Evolutionary conservation across 2,329 filamentous ascomycete genomes (phyloP).

Genomic region (Pseudogymnoascus sp.): DNA sequence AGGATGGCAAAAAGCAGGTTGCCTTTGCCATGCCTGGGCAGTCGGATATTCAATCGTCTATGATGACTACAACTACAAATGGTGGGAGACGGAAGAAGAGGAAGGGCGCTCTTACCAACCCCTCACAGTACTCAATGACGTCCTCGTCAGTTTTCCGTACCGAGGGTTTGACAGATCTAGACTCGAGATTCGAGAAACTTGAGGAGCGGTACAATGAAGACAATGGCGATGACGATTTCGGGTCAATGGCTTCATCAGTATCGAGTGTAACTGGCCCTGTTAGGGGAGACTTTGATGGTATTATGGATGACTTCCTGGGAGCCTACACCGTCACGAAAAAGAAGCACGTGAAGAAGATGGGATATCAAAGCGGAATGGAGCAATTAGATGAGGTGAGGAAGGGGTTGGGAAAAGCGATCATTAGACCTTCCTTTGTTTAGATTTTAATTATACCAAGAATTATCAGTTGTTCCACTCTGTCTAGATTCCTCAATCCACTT

Average conservation of each 20-base stretch:
- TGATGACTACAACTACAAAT: constrained; percentile 68
- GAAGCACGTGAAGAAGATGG: constrained; percentile 70
- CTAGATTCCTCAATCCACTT: background rate
- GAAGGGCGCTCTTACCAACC: constrained; percentile 85
- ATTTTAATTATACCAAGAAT: constrained; percentile 4
- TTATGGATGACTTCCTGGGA: constrained; percentile 89
- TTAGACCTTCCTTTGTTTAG: constrained; percentile 31
- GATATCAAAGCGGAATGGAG: constrained; percentile 71
- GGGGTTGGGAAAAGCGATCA: constrained; percentile 67
- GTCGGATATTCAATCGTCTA: constrained; percentile 61
- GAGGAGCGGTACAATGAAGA: constrained; percentile 71
- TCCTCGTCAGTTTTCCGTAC: constrained; percentile 82
- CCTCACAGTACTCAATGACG: constrained; percentile 85
- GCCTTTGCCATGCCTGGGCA: constrained; percentile 39
- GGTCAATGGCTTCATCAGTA: constrained; percentile 57
- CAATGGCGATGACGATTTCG: constrained; percentile 53
- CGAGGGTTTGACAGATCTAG: constrained; percentile 76
- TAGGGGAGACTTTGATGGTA: constrained; percentile 73
- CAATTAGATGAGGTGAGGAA: constrained; percentile 85
- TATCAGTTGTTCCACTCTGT: background rate
- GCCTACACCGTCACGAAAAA: constrained; percentile 65
- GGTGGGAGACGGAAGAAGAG: constrained; percentile 86
- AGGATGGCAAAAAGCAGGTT: constrained; percentile 54
- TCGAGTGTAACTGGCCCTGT: constrained; percentile 63
- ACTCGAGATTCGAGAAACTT: constrained; percentile 85